Base-by-base conservation (phyloP, 345 rosid genomes). In the Rhodamnia rubescens region DNA sequence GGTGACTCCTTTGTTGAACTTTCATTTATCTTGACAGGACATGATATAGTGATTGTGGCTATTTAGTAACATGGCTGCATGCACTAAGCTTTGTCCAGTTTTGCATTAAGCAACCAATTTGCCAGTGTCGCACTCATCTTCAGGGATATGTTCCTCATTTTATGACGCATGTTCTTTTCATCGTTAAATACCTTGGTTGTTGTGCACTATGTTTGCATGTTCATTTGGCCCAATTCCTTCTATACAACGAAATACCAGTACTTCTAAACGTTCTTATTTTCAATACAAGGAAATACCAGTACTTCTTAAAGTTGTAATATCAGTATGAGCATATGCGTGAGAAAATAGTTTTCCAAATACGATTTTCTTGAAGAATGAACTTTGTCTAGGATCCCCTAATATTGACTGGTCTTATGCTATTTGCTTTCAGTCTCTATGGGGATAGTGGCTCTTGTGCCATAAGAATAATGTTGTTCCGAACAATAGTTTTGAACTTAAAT, bases 1-100 rank as follows among this genome's bases (percentile, higher is more conserved):
- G 99, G 99, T 97, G 87, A 84, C 51, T 47, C 74, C 53, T 83
- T 64, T 49, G 69, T 82, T 53, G 44, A 87, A 83, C 32, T 50
- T 85, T 22, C 42, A 52, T 82, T 13, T 51, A 29, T 52, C 26
- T 82, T 53, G n/a, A 82, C 27, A 14, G 54, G 24, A 40, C 22
- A 14, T 24, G 53, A 57, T 27, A 50, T 52, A 83, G 44, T 20
- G 69, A 83, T 40, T 56, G 50, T n/a, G 49, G 22, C 42, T 83
- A 4, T 9, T 40, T 55, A 24, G 56, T 55, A 26, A 56, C 10
- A n/a, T 53, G 74, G 50, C 50, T 55, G 84, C 78, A 9, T 11
- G 7, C 24, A 36, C 26, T 36, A 69, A 69, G 24, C 21, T 36
- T 69, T 69, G 47, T 69, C 47, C 80, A 16, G 80, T 69, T 69